Base-by-base conservation (phyloP, 345 rosid genomes). In the Combretum micranthum region DNA sequence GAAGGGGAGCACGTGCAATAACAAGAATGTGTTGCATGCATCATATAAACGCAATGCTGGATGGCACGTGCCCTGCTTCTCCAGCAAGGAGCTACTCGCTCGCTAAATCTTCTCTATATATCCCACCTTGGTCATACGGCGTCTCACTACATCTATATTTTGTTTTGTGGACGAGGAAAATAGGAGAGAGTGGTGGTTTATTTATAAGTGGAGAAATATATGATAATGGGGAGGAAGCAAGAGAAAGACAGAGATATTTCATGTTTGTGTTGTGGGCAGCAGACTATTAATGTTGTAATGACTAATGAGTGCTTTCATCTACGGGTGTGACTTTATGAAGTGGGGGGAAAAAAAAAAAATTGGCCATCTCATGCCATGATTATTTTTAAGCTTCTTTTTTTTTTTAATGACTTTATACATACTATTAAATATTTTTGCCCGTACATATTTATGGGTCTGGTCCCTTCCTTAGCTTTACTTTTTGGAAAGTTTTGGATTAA, bases 51-150 rank as follows among this genome's bases (percentile, higher is more conserved):
- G 1, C 39, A 32, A 39, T 22, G 50, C 4, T 7, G 17, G 49
- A 57, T 68, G 86, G 98, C 98, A 92, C 98, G 98, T 92, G 98
- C 96, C 96, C 98, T 86, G 96, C 98, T 92, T 92, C 98, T 92
- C 98, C 98, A 92, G 47, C 96, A 64, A 64, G 89, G 71, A 88
- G 71, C 66, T 68, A 51, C 85, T 62, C 84, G 63, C 77, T 88
- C 70, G 19, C 47, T 50, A 52, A 52, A 22, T 52, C n/a, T 17
- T 14, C 42, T 52, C 32, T 43, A 12, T 17, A 18, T 4, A 13
- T 44, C 43, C 12, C 18, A 20, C 44, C 45, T 23, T 39, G 49
- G 52, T 25, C 52, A 57, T 13, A 37, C 26, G 4, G 46, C 25
- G 19, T 21, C 45, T 4, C 32, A 15, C 8, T 42, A 42, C 0